These are phyloP conservation scores for Podosphaera fusca DNA, from an alignment of 2,329 filamentous ascomycete genomes.

Conservation along the genomic window DNA sequence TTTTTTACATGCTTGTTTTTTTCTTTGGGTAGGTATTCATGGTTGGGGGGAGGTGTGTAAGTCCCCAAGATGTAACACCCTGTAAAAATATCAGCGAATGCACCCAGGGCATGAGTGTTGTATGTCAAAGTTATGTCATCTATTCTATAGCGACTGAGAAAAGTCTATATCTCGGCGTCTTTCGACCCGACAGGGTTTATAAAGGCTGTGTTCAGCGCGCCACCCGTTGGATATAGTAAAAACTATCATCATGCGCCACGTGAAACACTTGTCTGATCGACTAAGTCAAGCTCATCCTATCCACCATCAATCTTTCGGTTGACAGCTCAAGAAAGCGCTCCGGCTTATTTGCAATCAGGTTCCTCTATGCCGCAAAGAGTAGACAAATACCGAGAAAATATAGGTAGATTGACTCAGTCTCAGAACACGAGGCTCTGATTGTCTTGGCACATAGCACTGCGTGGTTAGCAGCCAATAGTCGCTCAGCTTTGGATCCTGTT, in stretches of 20 bases:
- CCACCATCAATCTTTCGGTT: slow-evolving; percentile 57
- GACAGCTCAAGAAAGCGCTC: slow-evolving; percentile 74
- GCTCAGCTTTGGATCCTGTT: background rate
- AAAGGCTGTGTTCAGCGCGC: too few relatives aligned
- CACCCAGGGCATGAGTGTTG: too few relatives aligned
- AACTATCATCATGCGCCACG: background rate
- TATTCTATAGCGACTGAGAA: too few relatives aligned
- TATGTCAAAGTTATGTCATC: too few relatives aligned
- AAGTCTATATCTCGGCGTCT: too few relatives aligned
- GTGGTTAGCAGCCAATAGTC: background rate
- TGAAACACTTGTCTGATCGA: slow-evolving; percentile 15
- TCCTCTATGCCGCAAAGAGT: slow-evolving; percentile 50
- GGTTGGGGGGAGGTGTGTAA: too few relatives aligned
- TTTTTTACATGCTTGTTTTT: too few relatives aligned
- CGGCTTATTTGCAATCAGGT: slow-evolving; percentile 92
- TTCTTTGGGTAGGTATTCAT: too few relatives aligned
- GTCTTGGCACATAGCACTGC: slow-evolving; percentile 13
- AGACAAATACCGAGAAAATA: slow-evolving; percentile 68
- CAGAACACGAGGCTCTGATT: slow-evolving; percentile 17
- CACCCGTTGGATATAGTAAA: too few relatives aligned
- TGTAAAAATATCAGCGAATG: too few relatives aligned
- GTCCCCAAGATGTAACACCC: too few relatives aligned
- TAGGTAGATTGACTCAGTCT: slow-evolving; percentile 36
- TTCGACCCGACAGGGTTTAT: too few relatives aligned
- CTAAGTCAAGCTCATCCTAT: slow-evolving; percentile 94